phyloP scores from a whole-genome alignment of 352 stramenopile species.

The Pythium utonaiense region DNA sequence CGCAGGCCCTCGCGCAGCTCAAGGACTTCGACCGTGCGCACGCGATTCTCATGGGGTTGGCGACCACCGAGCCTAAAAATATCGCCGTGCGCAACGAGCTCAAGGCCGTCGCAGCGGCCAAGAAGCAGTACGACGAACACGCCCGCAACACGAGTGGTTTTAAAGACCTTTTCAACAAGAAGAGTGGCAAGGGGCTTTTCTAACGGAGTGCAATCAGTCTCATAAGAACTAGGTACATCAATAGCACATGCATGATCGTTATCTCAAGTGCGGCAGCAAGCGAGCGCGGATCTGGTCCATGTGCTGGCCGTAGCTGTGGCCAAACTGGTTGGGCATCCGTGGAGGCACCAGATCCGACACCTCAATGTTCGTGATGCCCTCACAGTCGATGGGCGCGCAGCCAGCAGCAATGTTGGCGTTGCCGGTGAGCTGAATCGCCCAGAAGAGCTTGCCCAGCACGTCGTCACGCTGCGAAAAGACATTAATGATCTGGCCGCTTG shows the following conservation, averaged over 20 bases:
- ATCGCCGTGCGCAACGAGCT: slow-evolving; percentile 57
- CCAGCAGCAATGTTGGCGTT: slow-evolving; percentile 41
- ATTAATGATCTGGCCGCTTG: slow-evolving; percentile 61
- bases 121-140: slow-evolving; percentile 61
- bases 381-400: slow-evolving; percentile 27
- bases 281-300: slow-evolving; percentile 59
- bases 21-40: slow-evolving; percentile 53
- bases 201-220: slow-evolving; percentile 1
- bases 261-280: slow-evolving; percentile 42
- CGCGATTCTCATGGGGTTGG: slow-evolving; percentile 46
- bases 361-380: slow-evolving; percentile 51
- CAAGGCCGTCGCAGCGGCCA: slow-evolving; percentile 43
- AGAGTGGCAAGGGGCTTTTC: slow-evolving; percentile 17
- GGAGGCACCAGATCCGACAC: slow-evolving; percentile 64
- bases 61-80: slow-evolving; percentile 69
- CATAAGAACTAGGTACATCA: background rate
- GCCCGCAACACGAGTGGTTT: slow-evolving; percentile 49
- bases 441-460: slow-evolving; percentile 76
- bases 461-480: slow-evolving; percentile 73
- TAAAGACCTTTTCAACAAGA: slow-evolving; percentile 76
- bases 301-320: slow-evolving; percentile 68
- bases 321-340: slow-evolving; percentile 65
- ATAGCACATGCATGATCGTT: no score
- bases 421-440: slow-evolving; percentile 52
- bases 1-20: slow-evolving; percentile 62